Evolutionary conservation across 352 stramenopile genomes (phyloP), one percentile per base, ranked within the genome.

Genomic region (Globisporangium okanoganense): DNA sequence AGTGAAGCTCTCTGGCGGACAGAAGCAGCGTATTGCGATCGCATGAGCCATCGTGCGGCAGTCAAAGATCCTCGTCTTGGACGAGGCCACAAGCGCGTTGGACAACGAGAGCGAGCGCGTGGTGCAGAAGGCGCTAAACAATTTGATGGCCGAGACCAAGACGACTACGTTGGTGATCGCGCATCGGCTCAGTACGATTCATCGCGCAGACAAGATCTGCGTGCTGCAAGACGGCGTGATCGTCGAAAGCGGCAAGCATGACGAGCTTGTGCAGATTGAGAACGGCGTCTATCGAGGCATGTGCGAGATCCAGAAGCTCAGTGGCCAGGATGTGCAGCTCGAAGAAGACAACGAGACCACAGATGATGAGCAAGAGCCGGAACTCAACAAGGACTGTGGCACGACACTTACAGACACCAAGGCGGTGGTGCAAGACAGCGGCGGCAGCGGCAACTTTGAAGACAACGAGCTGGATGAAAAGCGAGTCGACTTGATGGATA

Each of bases 81-180:
- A 33, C 29, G 29, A 33, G 6, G 29, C 29, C 3, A 33, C 29
- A 7, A 33, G 29, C 29, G 29, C 29, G 29, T 33, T 33, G 29
- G 29, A 33, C 29, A 33, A 6, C 29, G 29, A 33, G 29, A 33
- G 29, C 29, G 29, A 33, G 29, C 29, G 70, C 18, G 65, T 93
- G 20, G 29, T 33, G 29, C 29, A 33, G 29, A 33, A 22, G 20
- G 40, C 40, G 40, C 16, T 45, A 10, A 20, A 12, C 16, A 45
- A 51, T 56, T 69, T 72, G 38, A 73, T 70, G 65, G 65, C 53
- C 51, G 69, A 71, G 64, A 82, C 69, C 0, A 72, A 75, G 16
- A 84, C 78, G 22, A 98, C 92, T 2, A 96, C 85, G 13, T 66
- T 98, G 22, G 88, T 98, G 50, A 97, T 98, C 61, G 96, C 96